Base-by-base conservation (phyloP, 2,329 filamentous ascomycete genomes). In the Colletotrichum trifolii region DNA sequence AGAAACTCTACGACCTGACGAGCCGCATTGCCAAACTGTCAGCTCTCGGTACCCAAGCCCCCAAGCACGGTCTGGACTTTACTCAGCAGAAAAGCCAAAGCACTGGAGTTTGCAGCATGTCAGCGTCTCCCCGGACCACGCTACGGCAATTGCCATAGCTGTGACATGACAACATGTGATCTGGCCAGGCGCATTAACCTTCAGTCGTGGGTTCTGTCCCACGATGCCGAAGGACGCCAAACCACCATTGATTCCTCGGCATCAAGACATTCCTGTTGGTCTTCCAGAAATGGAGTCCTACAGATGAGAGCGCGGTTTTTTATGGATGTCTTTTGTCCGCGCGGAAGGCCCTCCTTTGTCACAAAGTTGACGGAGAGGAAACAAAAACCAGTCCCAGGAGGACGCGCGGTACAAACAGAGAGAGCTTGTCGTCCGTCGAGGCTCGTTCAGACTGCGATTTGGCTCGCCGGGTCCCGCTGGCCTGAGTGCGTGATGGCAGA, bases 261-360 rank as follows among this genome's bases (percentile, higher is more conserved):
- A 68, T 69, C 66, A 71, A 68, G 72, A 72, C 70, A 72, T 79
- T 71, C 87, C 88, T 87, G 85, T 70, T 66, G 68, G 60, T 70
- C 70, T 71, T 70, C 71, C 74, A 72, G 70, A 46, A 78, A 84
- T 60, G 48, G 58, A 64, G 62, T 60, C 68, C 60, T 69, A 34
- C 82, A 85, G 87, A 89, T 74, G 85, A 87, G 52, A 86, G 82
- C 82, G 87, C 92, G 93, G 88, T 88, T 97, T 97, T 64, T 97
- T 97, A 85, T 84, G 85, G 93, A 96, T 90, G 93, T 94, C 80
- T 88, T 97, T 97, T 97, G 92, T 91, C 86, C 92, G 92, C 85
- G 89, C 83, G 82, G 74, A 81, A 82, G 79, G 89, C 91, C 90
- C 88, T 89, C 87, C 87, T 78, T 76, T 75, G 72, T 75, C 72